Percentiles rank a stretch among this genome's conserved stretches.
These are phyloP conservation scores for Venturiaceae sp. DNA, from an alignment of 2,329 filamentous ascomycete species.

Conservation along the genomic window DNA sequence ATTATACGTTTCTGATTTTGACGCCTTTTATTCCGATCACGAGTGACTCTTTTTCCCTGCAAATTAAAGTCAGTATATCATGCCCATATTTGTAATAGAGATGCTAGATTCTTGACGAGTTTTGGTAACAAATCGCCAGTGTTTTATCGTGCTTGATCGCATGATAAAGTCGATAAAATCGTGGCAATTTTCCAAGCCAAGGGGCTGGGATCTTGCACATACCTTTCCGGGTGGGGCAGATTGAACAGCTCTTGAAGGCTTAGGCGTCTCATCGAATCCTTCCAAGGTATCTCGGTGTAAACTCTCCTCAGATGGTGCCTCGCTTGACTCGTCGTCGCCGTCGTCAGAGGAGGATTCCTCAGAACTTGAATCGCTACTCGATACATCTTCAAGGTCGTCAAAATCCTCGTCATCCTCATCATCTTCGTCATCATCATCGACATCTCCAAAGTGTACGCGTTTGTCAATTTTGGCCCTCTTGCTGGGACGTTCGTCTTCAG, in stretches of 20 bases:
- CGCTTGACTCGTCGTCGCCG: not conserved
- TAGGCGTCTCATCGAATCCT: not conserved
- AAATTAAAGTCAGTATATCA: constrained; percentile 10
- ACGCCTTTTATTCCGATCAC: constrained; percentile 45
- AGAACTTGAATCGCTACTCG: not conserved
- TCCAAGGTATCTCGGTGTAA: not conserved
- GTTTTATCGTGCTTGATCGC: too few relatives aligned
- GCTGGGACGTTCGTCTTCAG: not conserved
- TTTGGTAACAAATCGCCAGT: too few relatives aligned
- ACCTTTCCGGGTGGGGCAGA: not conserved
- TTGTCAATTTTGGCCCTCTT: not conserved
- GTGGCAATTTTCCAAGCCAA: not conserved
- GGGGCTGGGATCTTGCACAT: not conserved
- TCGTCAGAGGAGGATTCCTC: not conserved
- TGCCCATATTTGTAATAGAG: constrained; percentile 18
- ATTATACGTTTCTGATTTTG: constrained; percentile 39
- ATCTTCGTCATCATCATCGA: not conserved
- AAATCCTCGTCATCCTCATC: constrained; percentile 1
- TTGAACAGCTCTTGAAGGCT: not conserved
- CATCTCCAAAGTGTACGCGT: not conserved
- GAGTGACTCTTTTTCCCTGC: constrained; percentile 40
- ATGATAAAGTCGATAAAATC: too few relatives aligned
- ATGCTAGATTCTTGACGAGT: too few relatives aligned
- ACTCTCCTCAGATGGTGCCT: not conserved
- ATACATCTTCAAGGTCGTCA: not conserved